A percentile compares a stretch with the other conserved stretches of the same genome.
phyloP scores from a whole-genome alignment of 2,329 filamentous ascomycete species.

The Harringtonia aguacate region DNA sequence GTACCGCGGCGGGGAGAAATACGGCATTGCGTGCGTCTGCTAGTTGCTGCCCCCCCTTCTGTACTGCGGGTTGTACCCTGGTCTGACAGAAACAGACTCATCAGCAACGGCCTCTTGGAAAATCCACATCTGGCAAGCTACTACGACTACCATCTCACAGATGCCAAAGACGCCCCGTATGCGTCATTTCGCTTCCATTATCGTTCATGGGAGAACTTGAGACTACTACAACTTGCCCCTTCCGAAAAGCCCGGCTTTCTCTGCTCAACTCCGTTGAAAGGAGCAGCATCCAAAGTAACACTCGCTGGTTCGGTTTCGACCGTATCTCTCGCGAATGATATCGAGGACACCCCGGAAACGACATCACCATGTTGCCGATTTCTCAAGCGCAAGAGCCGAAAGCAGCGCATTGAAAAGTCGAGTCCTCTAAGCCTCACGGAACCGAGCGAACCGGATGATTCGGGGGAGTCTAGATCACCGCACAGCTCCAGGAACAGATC shows the following conservation, averaged over 20 bases:
- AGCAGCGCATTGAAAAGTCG: no score
- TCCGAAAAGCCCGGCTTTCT: conserved; percentile 9
- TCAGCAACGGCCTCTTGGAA: conserved; percentile 41
- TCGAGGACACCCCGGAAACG: no score
- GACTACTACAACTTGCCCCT: conserved; percentile 35
- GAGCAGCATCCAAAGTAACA: neutral
- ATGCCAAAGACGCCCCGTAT: conserved; percentile 40
- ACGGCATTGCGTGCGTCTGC: conserved; percentile 41
- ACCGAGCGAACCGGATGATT: no score
- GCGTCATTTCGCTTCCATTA: conserved; percentile 47
- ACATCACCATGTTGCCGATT: neutral
- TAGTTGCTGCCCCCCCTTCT: neutral
- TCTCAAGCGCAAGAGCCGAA: no score
- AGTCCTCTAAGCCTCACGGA: no score
- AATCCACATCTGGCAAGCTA: conserved; percentile 37
- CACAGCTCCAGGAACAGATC: no score
- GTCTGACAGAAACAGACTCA: conserved; percentile 25
- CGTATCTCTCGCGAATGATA: neutral
- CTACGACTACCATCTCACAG: conserved; percentile 41
- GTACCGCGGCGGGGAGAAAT: conserved; percentile 36
- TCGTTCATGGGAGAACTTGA: conserved; percentile 38
- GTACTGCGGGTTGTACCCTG: neutral
- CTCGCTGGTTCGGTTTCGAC: neutral
- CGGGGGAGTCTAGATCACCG: no score
- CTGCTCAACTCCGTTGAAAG: neutral